phyloP scores from a whole-genome alignment of 331 rosid species.

The Stylosanthes scabra region DNA sequence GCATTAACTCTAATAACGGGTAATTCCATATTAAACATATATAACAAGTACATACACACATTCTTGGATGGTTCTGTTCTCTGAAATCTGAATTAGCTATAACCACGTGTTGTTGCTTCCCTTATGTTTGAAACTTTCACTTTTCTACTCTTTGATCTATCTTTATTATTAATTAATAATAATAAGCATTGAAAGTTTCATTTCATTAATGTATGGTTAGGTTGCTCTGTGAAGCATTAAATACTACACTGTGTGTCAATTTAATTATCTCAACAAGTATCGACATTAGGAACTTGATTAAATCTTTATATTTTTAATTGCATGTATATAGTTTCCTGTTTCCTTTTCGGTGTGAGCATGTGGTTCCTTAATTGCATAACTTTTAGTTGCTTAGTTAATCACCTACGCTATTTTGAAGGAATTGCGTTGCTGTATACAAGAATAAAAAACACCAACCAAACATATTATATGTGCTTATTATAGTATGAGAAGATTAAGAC shows the following conservation, averaged over 20 bases:
- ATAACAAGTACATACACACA: background rate
- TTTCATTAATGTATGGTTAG: background rate
- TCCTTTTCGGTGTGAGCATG: constrained; percentile 34
- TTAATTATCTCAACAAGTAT: constrained; percentile 16
- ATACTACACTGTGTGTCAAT: background rate
- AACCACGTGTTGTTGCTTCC: constrained; percentile 25
- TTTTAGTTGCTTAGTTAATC: background rate
- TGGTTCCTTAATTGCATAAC: background rate
- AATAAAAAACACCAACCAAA: too few relatives aligned
- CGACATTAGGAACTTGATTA: constrained; percentile 32
- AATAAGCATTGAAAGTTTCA: constrained; percentile 32
- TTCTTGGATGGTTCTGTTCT: constrained; percentile 45
- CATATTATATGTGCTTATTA: too few relatives aligned
- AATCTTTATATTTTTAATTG: background rate
- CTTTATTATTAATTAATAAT: background rate
- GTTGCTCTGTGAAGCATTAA: constrained; percentile 26
- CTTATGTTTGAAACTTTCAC: constrained; percentile 10
- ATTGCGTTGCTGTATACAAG: too few relatives aligned
- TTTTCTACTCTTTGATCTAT: constrained; percentile 1
- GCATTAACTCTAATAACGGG: background rate
- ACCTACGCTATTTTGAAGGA: background rate
- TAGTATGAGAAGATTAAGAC: too few relatives aligned
- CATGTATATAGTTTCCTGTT: constrained; percentile 31
- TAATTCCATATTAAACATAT: background rate
- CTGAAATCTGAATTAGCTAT: constrained; percentile 4